phyloP scores from a whole-genome alignment of 331 rosid genomes.

The Pyracantha coccinea region DNA sequence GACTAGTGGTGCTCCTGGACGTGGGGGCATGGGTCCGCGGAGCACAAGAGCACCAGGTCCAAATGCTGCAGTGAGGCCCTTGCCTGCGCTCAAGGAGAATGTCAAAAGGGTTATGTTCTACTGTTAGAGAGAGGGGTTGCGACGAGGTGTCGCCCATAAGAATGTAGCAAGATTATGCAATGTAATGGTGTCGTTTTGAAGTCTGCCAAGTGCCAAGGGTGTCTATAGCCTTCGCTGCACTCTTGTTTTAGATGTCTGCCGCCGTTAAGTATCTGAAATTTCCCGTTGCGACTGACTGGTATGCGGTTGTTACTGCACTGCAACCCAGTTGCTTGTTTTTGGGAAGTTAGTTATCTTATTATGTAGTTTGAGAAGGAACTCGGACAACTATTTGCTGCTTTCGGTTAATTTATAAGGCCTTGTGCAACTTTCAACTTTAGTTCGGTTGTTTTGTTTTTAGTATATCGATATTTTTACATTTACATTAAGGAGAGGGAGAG shows the following conservation, averaged over 20 bases:
- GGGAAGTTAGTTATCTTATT: too few relatives aligned
- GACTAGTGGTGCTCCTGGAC: constrained; percentile 69
- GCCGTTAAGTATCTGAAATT: not conserved
- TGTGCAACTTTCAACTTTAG: too few relatives aligned
- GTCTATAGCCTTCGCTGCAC: not conserved
- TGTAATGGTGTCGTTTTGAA: not conserved
- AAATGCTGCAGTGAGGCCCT: constrained; percentile 75
- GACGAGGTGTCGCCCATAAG: not conserved
- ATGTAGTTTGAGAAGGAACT: too few relatives aligned
- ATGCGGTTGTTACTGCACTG: too few relatives aligned
- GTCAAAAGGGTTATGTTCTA: constrained; percentile 94
- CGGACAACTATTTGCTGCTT: too few relatives aligned
- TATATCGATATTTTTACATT: too few relatives aligned
- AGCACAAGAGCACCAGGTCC: constrained; percentile 53
- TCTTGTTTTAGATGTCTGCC: not conserved
- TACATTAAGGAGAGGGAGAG: too few relatives aligned
- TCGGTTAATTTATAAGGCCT: too few relatives aligned
- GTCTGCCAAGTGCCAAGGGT: not conserved
- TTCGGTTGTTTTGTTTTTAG: too few relatives aligned
- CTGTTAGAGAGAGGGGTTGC: constrained; percentile 26
- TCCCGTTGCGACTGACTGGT: not conserved
- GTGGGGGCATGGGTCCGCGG: constrained; percentile 46
- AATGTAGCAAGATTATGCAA: not conserved
- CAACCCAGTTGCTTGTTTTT: too few relatives aligned
- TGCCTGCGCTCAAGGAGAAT: constrained; percentile 80